A percentile compares a stretch with the other conserved stretches of the same genome.
These are phyloP conservation scores for Ascochyta lentis DNA, from an alignment of 2,329 filamentous ascomycete genomes.

Conservation along the genomic window DNA sequence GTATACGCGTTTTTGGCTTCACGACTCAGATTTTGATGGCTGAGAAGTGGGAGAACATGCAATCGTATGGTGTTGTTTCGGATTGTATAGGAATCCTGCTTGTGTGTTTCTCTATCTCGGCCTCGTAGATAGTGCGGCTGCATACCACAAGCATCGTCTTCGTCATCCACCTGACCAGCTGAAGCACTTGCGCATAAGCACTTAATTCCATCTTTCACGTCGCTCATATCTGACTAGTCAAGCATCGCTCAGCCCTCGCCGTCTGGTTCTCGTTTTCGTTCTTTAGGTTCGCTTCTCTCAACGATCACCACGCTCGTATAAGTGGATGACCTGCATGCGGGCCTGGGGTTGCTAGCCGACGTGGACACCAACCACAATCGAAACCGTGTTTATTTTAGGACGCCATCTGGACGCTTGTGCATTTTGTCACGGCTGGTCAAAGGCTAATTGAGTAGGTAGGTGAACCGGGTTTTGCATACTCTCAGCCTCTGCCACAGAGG, in stretches of 20 bases:
- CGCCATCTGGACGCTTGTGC: neutral
- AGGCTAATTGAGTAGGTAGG: neutral
- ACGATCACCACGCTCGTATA: constrained; percentile 2
- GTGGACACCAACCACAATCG: neutral
- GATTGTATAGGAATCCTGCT: neutral
- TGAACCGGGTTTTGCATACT: neutral
- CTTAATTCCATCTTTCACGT: neutral
- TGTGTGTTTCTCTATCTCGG: neutral
- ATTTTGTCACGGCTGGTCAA: neutral
- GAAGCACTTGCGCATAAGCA: neutral
- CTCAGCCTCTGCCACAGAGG: constrained; percentile 29
- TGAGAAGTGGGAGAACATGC: neutral
- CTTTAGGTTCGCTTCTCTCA: neutral
- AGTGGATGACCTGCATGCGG: neutral
- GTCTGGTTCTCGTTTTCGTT: neutral
- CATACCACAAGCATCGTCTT: neutral
- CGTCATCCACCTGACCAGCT: neutral
- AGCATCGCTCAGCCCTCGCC: neutral
- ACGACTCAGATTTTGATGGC: neutral
- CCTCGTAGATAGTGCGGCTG: neutral
- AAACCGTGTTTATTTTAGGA: too few species aligned
- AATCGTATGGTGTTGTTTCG: neutral
- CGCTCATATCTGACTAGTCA: neutral
- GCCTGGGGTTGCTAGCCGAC: constrained; percentile 3
- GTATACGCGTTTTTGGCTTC: neutral